These are phyloP conservation scores for Trypanosoma theileri DNA, from an alignment of 208 protist genomes.

Conservation along the genomic window DNA sequence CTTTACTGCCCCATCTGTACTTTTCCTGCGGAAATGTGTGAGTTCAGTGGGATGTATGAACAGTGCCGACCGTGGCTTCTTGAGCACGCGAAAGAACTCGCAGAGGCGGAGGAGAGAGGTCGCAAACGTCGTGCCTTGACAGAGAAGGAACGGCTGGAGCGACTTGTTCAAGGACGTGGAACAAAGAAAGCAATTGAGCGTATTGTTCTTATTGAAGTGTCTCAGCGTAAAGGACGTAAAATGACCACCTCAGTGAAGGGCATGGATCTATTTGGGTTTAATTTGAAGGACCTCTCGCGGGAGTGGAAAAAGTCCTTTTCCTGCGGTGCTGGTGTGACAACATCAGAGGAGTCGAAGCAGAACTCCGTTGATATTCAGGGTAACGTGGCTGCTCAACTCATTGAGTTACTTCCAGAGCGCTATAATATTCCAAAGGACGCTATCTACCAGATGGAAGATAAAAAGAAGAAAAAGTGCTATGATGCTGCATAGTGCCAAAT, in stretches of 20 bases:
- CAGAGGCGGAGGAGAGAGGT: slow-evolving; percentile 76
- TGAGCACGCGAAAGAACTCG: slow-evolving; percentile 81
- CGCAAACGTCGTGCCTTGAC: slow-evolving; percentile 80
- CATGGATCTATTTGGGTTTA: slow-evolving; percentile 85
- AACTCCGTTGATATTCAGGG: slow-evolving; percentile 84
- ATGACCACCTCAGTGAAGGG: slow-evolving; percentile 78
- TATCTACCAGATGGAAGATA: slow-evolving; percentile 74
- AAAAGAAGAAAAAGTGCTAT: slow-evolving; percentile 62
- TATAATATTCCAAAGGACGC: slow-evolving; percentile 75
- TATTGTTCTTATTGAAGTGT: slow-evolving; percentile 64
- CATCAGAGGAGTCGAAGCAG: slow-evolving; percentile 66
- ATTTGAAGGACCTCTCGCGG: slow-evolving; percentile 79
- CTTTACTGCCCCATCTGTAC: slow-evolving; percentile 92
- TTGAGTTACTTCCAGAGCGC: slow-evolving; percentile 70
- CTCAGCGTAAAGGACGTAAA: slow-evolving; percentile 56
- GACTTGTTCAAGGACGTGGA: slow-evolving; percentile 68
- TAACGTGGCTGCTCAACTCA: slow-evolving; percentile 61
- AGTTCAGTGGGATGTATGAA: slow-evolving; percentile 90
- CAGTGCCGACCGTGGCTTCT: slow-evolving; percentile 90
- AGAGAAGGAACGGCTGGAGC: slow-evolving; percentile 79
- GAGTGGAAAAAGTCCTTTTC: slow-evolving; percentile 87
- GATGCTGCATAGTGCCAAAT: neutral
- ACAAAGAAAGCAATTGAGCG: slow-evolving; percentile 82
- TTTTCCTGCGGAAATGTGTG: slow-evolving; percentile 91
- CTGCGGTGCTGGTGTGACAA: slow-evolving; percentile 75